Evolutionary conservation across 75 land plant species (phyloP), one percentile per base, ranked within the genome.

Genomic region (Ceratopteris richardii): DNA sequence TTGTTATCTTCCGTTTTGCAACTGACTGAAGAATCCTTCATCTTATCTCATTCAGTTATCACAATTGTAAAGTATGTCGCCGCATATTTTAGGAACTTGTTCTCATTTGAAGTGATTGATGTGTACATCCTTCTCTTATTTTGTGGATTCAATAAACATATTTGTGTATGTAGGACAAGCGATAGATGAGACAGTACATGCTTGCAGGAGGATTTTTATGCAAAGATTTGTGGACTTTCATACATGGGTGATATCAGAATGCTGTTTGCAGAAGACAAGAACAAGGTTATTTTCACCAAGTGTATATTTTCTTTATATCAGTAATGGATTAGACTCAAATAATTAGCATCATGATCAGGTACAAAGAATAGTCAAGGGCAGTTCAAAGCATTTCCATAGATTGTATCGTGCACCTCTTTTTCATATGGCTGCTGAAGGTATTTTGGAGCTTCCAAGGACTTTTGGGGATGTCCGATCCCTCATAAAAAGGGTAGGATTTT

Each of bases 261-360:
- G 90, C 70, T 85, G 23, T 93, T 93, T 83, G 98, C 96, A 22
- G 98, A 93, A 63, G 96, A 93, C 73, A 85, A 58, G 56, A 66
- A 86, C 33, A 93, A 93, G 87, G 98, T 82, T 50, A 2, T 14
- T 55, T 55, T 25, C 6, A 23, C 29, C 29, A 24, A 29, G 29
- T 30, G 0, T 27, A 50, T 51, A 39, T 21, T 57, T 4, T 29
- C 40, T 20, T 56, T 21, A 33, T 33, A 33, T 33, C 9, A 33
- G 37, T 9, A 33, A 9, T 3, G 37, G 7, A 9, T 4, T 9
- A 3, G 37, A 33, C 3, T 33, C 9, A 33, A 33, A 9, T 4
- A 33, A 33, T 9, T 4, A 33, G 3, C 37, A 23, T 23, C 1
- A 52, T 24, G 9, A 12, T 52, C 70, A 92, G 98, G 96, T 88